These are phyloP conservation scores for Yamadazyma jaroonii DNA, from an alignment of 1,139 yeast genomes.

Conservation along the genomic window DNA sequence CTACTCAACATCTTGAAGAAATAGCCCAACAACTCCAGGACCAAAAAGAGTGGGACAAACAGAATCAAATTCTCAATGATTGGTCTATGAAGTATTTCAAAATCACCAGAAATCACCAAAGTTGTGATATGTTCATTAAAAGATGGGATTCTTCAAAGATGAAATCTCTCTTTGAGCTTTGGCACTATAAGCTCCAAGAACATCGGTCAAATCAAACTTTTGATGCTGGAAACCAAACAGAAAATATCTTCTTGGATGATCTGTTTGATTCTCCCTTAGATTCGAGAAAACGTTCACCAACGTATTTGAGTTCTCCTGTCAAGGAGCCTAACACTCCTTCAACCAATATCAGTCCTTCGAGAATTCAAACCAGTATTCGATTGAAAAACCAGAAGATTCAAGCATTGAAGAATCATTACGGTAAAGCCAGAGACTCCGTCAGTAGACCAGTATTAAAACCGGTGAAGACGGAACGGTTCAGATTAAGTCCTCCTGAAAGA, in stretches of 20 bases:
- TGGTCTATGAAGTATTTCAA: conserved; percentile 43
- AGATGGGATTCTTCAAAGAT: conserved; percentile 31
- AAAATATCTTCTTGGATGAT: conserved; percentile 3
- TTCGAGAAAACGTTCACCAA: conserved; percentile 4
- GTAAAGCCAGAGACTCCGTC: conserved; percentile 18
- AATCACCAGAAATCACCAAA: conserved; percentile 32
- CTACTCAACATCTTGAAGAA: conserved; percentile 23
- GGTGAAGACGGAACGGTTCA: neutral
- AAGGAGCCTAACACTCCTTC: conserved; percentile 22
- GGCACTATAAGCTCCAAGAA: conserved; percentile 27
- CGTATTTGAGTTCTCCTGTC: conserved; percentile 35
- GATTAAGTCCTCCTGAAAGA: conserved; percentile 28
- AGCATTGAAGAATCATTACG: conserved; percentile 35
- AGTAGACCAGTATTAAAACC: neutral
- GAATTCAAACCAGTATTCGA: conserved; percentile 38
- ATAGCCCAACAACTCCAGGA: conserved; percentile 28
- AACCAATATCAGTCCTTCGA: conserved; percentile 33
- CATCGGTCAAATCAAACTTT: neutral
- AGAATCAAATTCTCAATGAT: conserved; percentile 25
- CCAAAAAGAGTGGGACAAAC: conserved; percentile 25
- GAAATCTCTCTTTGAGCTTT: conserved; percentile 35
- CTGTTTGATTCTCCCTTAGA: too few species aligned
- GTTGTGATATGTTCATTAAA: conserved; percentile 32
- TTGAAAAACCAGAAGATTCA: conserved; percentile 32
- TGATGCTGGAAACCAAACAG: neutral